Evolutionary conservation across 1,284 basidiomycete genomes (phyloP).

Genomic region (Ustilago xerochloae): DNA sequence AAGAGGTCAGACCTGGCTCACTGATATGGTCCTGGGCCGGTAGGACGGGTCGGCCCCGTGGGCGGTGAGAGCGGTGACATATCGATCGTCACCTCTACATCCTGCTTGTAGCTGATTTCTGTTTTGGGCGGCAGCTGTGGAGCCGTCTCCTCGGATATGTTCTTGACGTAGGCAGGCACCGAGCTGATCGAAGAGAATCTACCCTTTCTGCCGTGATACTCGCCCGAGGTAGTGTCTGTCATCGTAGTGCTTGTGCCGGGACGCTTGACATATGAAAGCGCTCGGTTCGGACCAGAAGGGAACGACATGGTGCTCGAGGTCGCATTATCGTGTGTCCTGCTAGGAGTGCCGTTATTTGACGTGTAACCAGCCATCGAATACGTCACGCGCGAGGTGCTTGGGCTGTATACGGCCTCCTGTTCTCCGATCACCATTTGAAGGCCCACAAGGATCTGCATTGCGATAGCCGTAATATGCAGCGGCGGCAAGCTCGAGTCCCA

Average conservation of each 20-base stretch:
- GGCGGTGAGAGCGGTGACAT: constrained; percentile 5
- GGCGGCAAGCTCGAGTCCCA: constrained; percentile 27
- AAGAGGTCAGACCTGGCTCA: neutral
- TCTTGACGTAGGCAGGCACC: constrained; percentile 19
- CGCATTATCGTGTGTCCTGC: constrained; percentile 5
- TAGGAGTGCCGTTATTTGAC: constrained; percentile 4
- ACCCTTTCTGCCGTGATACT: constrained; percentile 6
- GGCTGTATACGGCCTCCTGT: constrained; percentile 46
- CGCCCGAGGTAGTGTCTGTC: neutral
- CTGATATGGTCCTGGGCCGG: neutral
- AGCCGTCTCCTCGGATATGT: neutral
- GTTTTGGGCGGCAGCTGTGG: constrained; percentile 15
- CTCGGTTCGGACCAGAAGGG: neutral
- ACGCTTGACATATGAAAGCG: constrained; percentile 31
- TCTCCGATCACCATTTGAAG: constrained; percentile 47
- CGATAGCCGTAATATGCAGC: constrained; percentile 30
- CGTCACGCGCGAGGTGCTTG: constrained; percentile 17
- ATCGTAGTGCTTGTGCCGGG: constrained; percentile 28
- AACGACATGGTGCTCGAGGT: constrained; percentile 11
- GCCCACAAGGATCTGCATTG: constrained; percentile 37
- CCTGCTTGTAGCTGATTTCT: constrained; percentile 5
- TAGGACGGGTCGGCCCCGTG: neutral
- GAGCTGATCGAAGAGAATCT: constrained; percentile 26
- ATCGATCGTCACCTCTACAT: constrained; percentile 26
- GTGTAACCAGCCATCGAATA: constrained; percentile 7